Evolutionary conservation across 495 filamentous ascomycete species (phyloP).

Genomic region (Margaritispora aquatica): DNA sequence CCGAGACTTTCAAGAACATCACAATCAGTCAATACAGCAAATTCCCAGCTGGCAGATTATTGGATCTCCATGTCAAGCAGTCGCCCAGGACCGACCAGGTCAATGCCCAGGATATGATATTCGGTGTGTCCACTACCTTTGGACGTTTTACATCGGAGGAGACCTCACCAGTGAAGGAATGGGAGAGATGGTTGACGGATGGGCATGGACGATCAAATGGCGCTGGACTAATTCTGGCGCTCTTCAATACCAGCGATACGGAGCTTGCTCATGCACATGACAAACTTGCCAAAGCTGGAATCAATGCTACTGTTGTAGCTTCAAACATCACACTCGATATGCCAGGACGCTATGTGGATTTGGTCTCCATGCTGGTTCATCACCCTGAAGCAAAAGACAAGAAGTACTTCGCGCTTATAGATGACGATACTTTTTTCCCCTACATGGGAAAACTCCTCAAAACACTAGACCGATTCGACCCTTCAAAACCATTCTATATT

Average conservation of each 20-base stretch:
- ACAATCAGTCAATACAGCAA: not conserved
- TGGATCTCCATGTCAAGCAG: constrained; percentile 18
- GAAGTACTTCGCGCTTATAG: constrained; percentile 29
- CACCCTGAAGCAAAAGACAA: constrained; percentile 14
- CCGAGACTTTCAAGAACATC: constrained; percentile 14
- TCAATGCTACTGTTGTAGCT: constrained; percentile 27
- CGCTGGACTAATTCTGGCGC: constrained; percentile 38
- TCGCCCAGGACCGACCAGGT: constrained; percentile 17
- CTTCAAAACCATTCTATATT: constrained; percentile 42
- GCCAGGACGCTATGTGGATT: constrained; percentile 30
- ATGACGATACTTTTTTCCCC: constrained; percentile 48
- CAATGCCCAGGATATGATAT: constrained; percentile 49
- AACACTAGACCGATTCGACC: constrained; percentile 40
- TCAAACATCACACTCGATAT: constrained; percentile 24
- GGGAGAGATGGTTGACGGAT: constrained; percentile 31
- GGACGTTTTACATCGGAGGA: constrained; percentile 43
- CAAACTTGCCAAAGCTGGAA: constrained; percentile 19
- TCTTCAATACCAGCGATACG: constrained; percentile 34
- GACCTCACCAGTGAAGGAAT: constrained; percentile 26
- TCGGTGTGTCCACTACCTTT: constrained; percentile 53
- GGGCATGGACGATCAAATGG: constrained; percentile 26
- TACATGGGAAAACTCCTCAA: constrained; percentile 43
- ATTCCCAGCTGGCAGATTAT: constrained; percentile 2
- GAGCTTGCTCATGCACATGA: constrained; percentile 27
- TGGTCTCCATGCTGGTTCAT: constrained; percentile 25